A percentile compares a stretch with the other conserved stretches of the same genome.
Evolutionary conservation across 805 yeast species (phyloP).

Genomic region (Kodamaea kaohsiungensis): DNA sequence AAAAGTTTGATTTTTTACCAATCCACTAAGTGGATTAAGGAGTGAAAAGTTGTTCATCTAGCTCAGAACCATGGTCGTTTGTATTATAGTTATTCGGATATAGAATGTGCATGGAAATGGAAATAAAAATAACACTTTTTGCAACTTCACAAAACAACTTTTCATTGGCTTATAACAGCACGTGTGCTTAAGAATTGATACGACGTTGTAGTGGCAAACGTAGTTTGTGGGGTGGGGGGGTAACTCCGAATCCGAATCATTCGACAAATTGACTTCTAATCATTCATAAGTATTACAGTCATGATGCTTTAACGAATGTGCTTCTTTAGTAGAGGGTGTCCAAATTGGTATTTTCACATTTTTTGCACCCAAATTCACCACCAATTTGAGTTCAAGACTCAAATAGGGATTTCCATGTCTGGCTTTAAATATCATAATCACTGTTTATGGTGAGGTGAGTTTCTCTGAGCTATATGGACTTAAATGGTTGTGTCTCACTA

Average conservation of each 20-base stretch:
- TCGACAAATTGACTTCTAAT: neutral
- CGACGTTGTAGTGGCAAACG: neutral
- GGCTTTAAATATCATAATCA: neutral
- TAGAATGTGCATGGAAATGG: neutral
- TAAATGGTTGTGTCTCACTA: too few species aligned
- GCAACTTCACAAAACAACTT: neutral
- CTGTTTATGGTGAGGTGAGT: neutral
- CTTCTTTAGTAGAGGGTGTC: neutral
- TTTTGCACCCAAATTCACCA: neutral
- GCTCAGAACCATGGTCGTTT: neutral
- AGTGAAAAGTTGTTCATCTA: neutral
- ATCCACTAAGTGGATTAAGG: neutral
- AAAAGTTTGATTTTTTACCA: conserved; percentile 1
- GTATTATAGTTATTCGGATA: neutral
- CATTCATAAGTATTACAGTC: too few species aligned
- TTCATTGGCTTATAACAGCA: neutral
- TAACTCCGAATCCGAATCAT: neutral
- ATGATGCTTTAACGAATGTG: too few species aligned
- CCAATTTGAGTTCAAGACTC: neutral
- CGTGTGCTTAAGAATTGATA: neutral
- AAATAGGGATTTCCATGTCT: neutral
- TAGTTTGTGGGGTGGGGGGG: neutral
- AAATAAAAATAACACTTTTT: neutral
- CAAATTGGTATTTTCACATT: neutral
- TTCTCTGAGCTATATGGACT: too few species aligned